These are phyloP conservation scores for Alternaria triticimaculans DNA, from an alignment of 2,329 filamentous ascomycete genomes.

Conservation along the genomic window DNA sequence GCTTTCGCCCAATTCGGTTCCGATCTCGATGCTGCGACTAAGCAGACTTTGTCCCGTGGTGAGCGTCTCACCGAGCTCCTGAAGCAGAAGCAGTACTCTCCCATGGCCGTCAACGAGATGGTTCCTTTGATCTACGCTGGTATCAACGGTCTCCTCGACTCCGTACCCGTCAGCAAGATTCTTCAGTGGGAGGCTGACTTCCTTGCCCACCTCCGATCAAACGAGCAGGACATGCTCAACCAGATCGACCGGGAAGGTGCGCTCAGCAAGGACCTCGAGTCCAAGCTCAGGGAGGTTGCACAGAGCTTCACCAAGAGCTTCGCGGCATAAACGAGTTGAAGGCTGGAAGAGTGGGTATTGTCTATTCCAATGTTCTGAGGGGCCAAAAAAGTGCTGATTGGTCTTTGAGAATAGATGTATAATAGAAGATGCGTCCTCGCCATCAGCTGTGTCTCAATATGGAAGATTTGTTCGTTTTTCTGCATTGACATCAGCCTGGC, in stretches of 20 bases:
- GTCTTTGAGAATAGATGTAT: conserved; percentile 48
- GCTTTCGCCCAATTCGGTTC: conserved; percentile 99
- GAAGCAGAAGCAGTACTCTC: conserved; percentile 99
- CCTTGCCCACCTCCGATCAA: conserved; percentile 88
- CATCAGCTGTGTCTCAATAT: conserved; percentile 51
- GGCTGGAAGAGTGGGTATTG: conserved; percentile 46
- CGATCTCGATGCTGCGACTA: conserved; percentile 97
- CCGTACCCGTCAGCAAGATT: conserved; percentile 87
- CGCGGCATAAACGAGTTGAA: conserved; percentile 60
- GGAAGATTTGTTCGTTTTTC: conserved; percentile 41
- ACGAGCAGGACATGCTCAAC: conserved; percentile 82
- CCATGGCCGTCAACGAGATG: conserved; percentile 99
- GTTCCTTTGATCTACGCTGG: conserved; percentile 98
- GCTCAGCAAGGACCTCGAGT: conserved; percentile 92
- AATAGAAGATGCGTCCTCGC: conserved; percentile 50
- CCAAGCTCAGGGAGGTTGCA: conserved; percentile 79
- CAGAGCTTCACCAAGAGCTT: conserved; percentile 93
- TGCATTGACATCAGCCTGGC: conserved; percentile 22
- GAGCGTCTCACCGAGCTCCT: conserved; percentile 98
- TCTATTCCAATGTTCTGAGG: conserved; percentile 44
- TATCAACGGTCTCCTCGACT: conserved; percentile 96
- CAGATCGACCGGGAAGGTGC: conserved; percentile 95
- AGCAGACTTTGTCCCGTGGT: conserved; percentile 98
- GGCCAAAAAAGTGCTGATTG: conserved; percentile 50
- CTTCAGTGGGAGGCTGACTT: conserved; percentile 94